Base-by-base conservation (phyloP, 352 stramenopile genomes). In the Peronosclerospora sorghi region DNA sequence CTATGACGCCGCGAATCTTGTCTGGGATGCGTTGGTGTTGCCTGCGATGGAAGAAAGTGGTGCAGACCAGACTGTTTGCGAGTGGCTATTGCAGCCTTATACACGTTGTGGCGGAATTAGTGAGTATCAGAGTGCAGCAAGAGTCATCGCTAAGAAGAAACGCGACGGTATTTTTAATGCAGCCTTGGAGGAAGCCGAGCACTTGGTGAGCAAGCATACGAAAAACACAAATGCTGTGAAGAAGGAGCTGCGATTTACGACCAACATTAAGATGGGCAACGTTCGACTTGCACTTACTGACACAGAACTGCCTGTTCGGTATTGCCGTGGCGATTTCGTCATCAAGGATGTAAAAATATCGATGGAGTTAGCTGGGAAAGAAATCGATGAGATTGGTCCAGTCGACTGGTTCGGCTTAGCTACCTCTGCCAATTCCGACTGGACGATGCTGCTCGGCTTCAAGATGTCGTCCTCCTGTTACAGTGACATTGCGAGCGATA, bases 391-490 rank as follows among this genome's bases (percentile, higher is more conserved):
- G 32, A 53, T 62, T 19, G 56, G 57, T 10, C 51, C 67, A 7
- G 53, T 83, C 1, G 70, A 83, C 55, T 83, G 70, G 70, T 29
- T 46, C 32, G 51, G 45, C 2, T 55, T 83, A n/a, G 56, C 67
- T 18, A 83, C 59, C 6, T 83, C 70, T 19, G 52, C 46, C n/a
- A 59, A 69, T 20, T 76, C 69, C 1, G 59, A 77, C 18, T 86
- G 72, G 72, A 79, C 70, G 1, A 41, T 66, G 3, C 48, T 83
- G 5, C 73, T 85, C 29, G 73, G 74, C 4, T 65, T 83, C 9
- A 73, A 83, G 38, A 51, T 87, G 24, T 61, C 61, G n/a, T 77
- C 74, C 10, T 78, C 73, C 0, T 87, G 72, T 50, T 85, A 75
- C 49, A 83, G 57, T 37, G 74, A 87, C 5, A 43, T 80, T n/a